phyloP scores from a whole-genome alignment of 176 grass and related monocot species.

The Dactylis glomerata region DNA sequence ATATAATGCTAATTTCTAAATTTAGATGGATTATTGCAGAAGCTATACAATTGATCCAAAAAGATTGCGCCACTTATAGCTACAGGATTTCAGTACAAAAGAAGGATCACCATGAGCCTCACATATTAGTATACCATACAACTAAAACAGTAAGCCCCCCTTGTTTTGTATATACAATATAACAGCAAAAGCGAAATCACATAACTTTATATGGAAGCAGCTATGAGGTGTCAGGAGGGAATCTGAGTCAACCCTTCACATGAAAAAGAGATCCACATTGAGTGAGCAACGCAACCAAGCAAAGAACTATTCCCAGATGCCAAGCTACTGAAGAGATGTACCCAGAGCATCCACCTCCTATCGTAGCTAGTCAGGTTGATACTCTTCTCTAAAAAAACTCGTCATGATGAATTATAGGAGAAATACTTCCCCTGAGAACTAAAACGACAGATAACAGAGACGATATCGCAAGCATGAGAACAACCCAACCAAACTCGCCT shows the following conservation, averaged over 20 bases:
- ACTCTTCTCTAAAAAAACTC: background rate
- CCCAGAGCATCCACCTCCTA: background rate
- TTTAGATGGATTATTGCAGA: background rate
- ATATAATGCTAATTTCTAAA: background rate
- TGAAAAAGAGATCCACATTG: background rate
- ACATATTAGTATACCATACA: background rate
- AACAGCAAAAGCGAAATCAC: background rate
- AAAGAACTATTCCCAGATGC: constrained; percentile 21
- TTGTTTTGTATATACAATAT: background rate
- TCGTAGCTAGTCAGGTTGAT: background rate
- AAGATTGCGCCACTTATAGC: background rate
- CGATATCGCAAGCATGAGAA: background rate
- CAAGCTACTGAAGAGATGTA: background rate
- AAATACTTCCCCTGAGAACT: background rate
- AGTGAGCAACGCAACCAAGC: background rate
- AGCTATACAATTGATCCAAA: background rate
- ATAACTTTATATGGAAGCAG: constrained; percentile 13
- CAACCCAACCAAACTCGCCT: background rate
- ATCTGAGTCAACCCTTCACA: constrained; percentile 18
- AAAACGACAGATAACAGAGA: too few species aligned
- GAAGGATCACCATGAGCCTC: background rate
- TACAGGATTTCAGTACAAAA: background rate
- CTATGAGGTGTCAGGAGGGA: background rate
- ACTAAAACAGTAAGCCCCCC: background rate
- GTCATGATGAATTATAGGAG: background rate